Evolutionary conservation across 1,284 basidiomycete species (phyloP).

Genomic region (Pascua sp.): DNA sequence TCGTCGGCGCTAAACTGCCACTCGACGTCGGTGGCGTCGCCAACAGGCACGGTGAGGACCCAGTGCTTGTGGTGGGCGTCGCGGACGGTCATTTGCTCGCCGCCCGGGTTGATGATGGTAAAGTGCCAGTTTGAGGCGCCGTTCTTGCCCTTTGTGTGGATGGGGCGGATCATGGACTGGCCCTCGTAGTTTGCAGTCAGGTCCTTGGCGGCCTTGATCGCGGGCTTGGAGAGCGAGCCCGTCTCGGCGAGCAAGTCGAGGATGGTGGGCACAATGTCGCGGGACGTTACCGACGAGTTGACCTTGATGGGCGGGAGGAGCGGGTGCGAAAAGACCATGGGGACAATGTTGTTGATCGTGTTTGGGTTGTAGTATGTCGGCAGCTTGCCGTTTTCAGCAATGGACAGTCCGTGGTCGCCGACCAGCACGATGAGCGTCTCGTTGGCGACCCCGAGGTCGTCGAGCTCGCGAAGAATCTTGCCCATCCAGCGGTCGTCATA

Average conservation of each 20-base stretch:
- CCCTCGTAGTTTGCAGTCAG: slow-evolving; percentile 10
- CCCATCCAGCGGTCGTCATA: slow-evolving; percentile 11
- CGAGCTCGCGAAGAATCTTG: slow-evolving; percentile 5
- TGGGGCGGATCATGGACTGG: slow-evolving; percentile 9
- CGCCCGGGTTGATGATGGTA: slow-evolving; percentile 10
- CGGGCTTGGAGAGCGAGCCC: background rate
- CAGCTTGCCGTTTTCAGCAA: slow-evolving; percentile 8
- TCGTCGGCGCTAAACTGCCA: slow-evolving; percentile 1
- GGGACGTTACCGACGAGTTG: background rate
- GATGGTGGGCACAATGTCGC: slow-evolving; percentile 8
- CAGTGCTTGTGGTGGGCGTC: slow-evolving; percentile 3
- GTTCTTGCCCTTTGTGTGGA: background rate
- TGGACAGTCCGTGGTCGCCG: slow-evolving; percentile 8
- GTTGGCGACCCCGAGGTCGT: slow-evolving; percentile 8
- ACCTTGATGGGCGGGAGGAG: slow-evolving; percentile 1
- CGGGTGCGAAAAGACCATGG: slow-evolving; percentile 3
- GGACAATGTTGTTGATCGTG: slow-evolving; percentile 4
- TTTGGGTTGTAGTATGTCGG: slow-evolving; percentile 7
- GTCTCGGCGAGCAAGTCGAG: slow-evolving; percentile 9
- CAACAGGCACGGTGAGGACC: slow-evolving; percentile 3
- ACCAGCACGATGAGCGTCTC: slow-evolving; percentile 11
- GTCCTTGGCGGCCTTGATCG: slow-evolving; percentile 1
- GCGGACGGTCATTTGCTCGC: slow-evolving; percentile 1
- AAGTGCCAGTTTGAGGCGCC: slow-evolving; percentile 2
- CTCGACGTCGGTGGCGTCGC: background rate